Base-by-base conservation (phyloP, 257 asterid species). In the Salvia rosmarinus region DNA sequence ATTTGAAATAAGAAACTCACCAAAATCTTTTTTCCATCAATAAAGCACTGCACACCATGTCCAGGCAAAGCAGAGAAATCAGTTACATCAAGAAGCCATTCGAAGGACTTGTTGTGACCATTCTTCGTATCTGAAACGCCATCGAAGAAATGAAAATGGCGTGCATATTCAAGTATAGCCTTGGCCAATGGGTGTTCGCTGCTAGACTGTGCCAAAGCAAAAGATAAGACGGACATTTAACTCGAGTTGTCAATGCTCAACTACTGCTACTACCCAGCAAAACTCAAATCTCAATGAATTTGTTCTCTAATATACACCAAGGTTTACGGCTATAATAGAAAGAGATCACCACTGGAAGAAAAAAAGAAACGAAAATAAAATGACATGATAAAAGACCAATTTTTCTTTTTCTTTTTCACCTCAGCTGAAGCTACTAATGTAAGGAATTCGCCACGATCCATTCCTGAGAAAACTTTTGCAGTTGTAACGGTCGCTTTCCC, bases 381-480 rank as follows among this genome's bases (percentile, higher is more conserved):
- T n/a, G n/a, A n/a, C n/a, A n/a, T n/a, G n/a, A n/a, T n/a, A n/a
- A n/a, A n/a, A n/a, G n/a, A n/a, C n/a, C n/a, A n/a, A n/a, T n/a
- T n/a, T n/a, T n/a, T n/a, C n/a, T n/a, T n/a, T n/a, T n/a, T n/a
- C n/a, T n/a, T n/a, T n/a, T n/a, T n/a, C n/a, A n/a, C n/a, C 99
- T 95, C 99, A 11, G 98, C 98, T 65, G 99, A 95, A 81, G 99
- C 98, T 67, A 95, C 96, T 79, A 95, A 67, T 49, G 89, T 88
- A 34, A 95, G 99, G 82, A 95, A 95, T 75, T 88, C 91, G n/a
- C 90, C 98, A 70, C 97, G 96, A 70, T 88, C 94, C 98, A 95
- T 91, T 81, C 86, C 89, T 5, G 87, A 81, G 80, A 95, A 89
- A 74, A 85, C 78, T 82, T 87, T 95, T 64, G 96, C 88, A 58